Base-by-base conservation (phyloP, 352 stramenopile genomes). In the Thalassiosira livingstoniorum region DNA sequence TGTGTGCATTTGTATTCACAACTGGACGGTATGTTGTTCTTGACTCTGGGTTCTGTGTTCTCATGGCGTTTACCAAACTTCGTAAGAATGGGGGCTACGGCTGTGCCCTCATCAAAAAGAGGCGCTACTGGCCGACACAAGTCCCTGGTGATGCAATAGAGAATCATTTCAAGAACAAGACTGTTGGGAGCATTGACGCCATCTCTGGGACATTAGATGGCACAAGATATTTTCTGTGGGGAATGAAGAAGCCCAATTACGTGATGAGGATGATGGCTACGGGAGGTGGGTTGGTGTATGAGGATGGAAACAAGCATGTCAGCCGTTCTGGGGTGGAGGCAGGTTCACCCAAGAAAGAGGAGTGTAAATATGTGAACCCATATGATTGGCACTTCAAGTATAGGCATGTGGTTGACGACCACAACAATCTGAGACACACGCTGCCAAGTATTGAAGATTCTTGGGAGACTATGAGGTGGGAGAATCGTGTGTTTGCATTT, bases 41-140 rank as follows among this genome's bases (percentile, higher is more conserved):
- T 51, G 61, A 83, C 42, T 67, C 29, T 69, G 63, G 74, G 2
- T 83, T 83, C 45, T 87, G 66, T 65, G 58, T 78, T 0, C 47
- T 72, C 13, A 43, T 75, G 63, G 61, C 45, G 18, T 39, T 74
- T 5, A 25, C 7, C 15, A 70, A 78, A 42, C 35, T 69, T n/a
- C 18, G 32, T 21, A 58, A 80, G 54, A 68, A 77, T 29, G 80
- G 74, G 23, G 64, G 84, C 34, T 84, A 70, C 74, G 62, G 63
- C 42, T 45, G n/a, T 18, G 61, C 75, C 2, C 62, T 84, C 27
- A 84, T 87, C 47, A 87, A 87, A 61, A 87, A 84, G 53, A 4
- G 63, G 3, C 34, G 68, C 31, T 70, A 70, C n/a, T 78, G 76
- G 58, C 66, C 62, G 3, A 54, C n/a, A 4, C n/a, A 31, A 21